Evolutionary conservation across 2,329 filamentous ascomycete species (phyloP), one percentile per base, ranked within the genome.

Genomic region (Colletotrichum gloeosporioides): DNA sequence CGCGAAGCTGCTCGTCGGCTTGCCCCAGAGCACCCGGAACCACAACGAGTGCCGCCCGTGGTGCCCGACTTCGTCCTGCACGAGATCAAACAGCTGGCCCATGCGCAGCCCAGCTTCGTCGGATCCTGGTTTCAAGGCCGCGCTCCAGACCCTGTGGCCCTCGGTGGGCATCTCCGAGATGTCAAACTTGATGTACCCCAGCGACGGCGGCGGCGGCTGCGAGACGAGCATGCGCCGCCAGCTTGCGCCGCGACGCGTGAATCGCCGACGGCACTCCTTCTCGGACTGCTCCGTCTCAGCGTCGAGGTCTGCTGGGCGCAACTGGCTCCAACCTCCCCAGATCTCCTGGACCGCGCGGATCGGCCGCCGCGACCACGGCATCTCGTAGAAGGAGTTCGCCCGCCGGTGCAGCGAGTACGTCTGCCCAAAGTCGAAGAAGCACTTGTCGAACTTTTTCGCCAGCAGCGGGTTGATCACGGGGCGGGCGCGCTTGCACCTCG

Each of bases 161-260:
- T 63, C 66, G 6, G 49, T 31, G 13, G 62, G 29, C 4, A 66
- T 31, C 18, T 59, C 77, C 4, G 34, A 59, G 34, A 76, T 69
- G 29, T 76, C 70, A 57, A 73, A 76, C 1, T 64, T 32, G 32
- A 76, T 59, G 49, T 74, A 76, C 1, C 73, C 76, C 36, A 77
- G 15, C 2, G 49, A 69, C 55, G 68, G 44, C 15, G 67, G 69
- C 32, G 77, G 76, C 6, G 79, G 79, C 59, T 80, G 79, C 8
- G 77, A 68, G 16, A 79, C 75, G 12, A 80, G 73, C 79, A 80
- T 80, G 13, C 79, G 73, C 8, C 79, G 77, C 79, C 79, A 80
- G 59, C 76, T 79, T 12, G 79, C 79, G 2, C 76, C 76, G 4
- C 68, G 29, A 4, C 78, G 69, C 22, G 77, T 69, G 57, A 79